phyloP scores from a whole-genome alignment of 352 stramenopile species.

The Globisporangium parvum region DNA sequence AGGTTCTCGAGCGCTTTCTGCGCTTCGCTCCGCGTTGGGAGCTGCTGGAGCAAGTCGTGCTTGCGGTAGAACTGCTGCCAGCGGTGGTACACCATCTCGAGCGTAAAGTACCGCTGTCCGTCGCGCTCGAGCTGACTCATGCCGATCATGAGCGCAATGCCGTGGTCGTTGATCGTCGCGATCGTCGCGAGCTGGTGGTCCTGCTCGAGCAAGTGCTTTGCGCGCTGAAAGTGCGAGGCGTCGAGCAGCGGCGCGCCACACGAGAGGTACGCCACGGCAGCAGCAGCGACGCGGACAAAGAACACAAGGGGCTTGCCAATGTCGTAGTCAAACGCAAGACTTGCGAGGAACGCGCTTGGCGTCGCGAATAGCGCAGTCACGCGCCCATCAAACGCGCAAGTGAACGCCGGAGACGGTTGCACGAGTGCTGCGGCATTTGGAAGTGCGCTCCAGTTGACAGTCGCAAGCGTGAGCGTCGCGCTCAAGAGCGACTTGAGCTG shows the following conservation, averaged over 20 bases:
- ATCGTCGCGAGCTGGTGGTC: constrained; percentile 72
- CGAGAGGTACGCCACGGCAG: constrained; percentile 44
- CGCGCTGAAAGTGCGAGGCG: constrained; percentile 36
- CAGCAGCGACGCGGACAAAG: constrained; percentile 53
- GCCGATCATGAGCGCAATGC: constrained; percentile 67
- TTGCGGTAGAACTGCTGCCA: constrained; percentile 80
- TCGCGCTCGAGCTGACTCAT: constrained; percentile 77
- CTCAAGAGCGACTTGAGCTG: constrained; percentile 42
- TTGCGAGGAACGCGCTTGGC: constrained; percentile 34
- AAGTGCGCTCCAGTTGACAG: constrained; percentile 21
- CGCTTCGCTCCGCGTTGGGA: constrained; percentile 64
- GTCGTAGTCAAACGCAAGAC: constrained; percentile 74
- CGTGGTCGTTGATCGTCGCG: constrained; percentile 52
- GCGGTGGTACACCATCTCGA: constrained; percentile 80
- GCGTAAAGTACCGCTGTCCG: constrained; percentile 56
- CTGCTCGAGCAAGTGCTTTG: constrained; percentile 56
- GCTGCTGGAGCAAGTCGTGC: constrained; percentile 55
- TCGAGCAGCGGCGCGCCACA: constrained; percentile 29
- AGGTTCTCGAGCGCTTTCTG: constrained; percentile 74
- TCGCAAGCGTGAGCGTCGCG: constrained; percentile 30
- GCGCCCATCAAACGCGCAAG: constrained; percentile 30
- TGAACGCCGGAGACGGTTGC: constrained; percentile 24
- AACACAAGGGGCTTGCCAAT: constrained; percentile 60
- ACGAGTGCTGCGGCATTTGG: constrained; percentile 8
- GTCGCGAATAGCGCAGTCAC: constrained; percentile 29